Evolutionary conservation across 2,329 filamentous ascomycete species (phyloP), one percentile per base, ranked within the genome.

Genomic region (Nannizziopsis arthrosporioides): DNA sequence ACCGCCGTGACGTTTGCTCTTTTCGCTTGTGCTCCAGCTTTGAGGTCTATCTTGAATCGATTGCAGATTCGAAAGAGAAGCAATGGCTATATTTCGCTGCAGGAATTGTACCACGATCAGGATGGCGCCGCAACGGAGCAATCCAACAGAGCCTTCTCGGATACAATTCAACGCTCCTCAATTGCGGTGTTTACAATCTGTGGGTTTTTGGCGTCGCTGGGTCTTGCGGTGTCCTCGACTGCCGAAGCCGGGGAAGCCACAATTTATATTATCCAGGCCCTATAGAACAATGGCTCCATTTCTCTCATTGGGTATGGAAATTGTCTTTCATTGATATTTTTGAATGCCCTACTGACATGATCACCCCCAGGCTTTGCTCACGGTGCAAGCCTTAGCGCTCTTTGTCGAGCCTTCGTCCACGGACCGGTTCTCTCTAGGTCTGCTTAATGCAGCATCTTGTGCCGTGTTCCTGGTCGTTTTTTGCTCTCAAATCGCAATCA

Each of bases 61-160:
- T 50, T 43, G 11, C 50, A 15, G 7, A 19, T 44, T 32, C 44
- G 34, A 27, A 53, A 49, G 22, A 48, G 44, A 32, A 40, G 19
- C 44, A 39, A 14, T 17, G 57, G 54, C n/a, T 53, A 57, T 32
- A 45, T 48, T 12, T 15, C 56, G 30, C 53, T 56, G 9, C 57
- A 56, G 11, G 65, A 73, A 9, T 67, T 72, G 10, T 88, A 88
- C 58, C 69, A 80, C 55, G 84, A 89, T 58, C 66, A 73, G 52
- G 84, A 89, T 64, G 84, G 84, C 42, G 71, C 74, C 53, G 82
- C 81, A 30, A 82, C 79, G 0, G 72, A 76, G 36, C 78, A 82
- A 58, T 78, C 80, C 1, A 61, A 79, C 45, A 72, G 73, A 17
- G 71, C 71, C 35, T 88, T 81, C 59, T 82, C 81, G 22, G 74